Base-by-base conservation (phyloP, 768 basidiomycete genomes). In the Tricholoma sp. region DNA sequence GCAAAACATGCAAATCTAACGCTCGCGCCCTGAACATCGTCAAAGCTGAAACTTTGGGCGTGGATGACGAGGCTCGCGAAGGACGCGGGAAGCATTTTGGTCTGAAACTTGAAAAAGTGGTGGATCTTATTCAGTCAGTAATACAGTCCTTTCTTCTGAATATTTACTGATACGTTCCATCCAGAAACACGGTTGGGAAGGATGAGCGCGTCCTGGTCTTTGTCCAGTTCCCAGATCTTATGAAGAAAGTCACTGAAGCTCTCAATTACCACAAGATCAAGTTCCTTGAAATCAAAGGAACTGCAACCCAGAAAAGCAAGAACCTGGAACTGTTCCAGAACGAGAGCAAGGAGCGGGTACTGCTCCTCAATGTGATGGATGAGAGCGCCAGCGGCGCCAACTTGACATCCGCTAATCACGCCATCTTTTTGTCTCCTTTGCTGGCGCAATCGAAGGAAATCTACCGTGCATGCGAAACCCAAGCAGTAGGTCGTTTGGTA, bases 311-410 rank as follows among this genome's bases (percentile, higher is more conserved):
- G 61, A 89, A 88, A 76, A 91, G 89, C 70, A 90, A 89, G 65
- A 87, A 84, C 55, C 75, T 98, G 44, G 88, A 91, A 61, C 81
- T 79, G 63, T 98, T 95, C 80, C 95, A 98, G 70, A 84, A 88
- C 54, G 76, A 84, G 44, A 83, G 86, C 64, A 74, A 80, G 56
- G 89, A 90, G 62, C 82, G 86, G 32, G 93, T 94, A 13, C 76
- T 98, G 47, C 77, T 98, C 53, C 74, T 98, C 59, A 93, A 93
- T 63, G 89, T 96, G 59, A 94, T 91, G 84, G 93, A 96, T 70
- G 93, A 95, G 71, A 94, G 91, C 59, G 91, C 92, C n/a, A 91
- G 90, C 57, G 92, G 92, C 44, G 89, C 90, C 61, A 98, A 98
- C 68, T 73, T 98, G 67, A 97, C 94, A 3, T 85, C 83, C 34